Evolutionary conservation across 2,329 filamentous ascomycete genomes (phyloP).

Genomic region (Myriosclerotinia curreyana): DNA sequence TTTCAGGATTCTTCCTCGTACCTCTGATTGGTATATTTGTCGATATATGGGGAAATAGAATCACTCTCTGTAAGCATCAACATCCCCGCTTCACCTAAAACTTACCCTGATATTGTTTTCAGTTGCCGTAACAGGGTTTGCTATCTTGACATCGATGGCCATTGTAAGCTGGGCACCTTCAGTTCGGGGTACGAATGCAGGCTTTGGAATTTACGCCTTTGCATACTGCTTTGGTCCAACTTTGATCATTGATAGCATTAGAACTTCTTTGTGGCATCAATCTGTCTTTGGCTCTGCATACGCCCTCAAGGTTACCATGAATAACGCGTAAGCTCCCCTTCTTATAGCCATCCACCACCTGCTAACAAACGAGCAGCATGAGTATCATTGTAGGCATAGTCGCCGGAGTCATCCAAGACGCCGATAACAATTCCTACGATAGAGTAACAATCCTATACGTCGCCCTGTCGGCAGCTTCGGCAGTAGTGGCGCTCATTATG

Average conservation of each 20-base stretch:
- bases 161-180: constrained; percentile 52
- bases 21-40: constrained; percentile 46
- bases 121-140: constrained; percentile 47
- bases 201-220: constrained; percentile 59
- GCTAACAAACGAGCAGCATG: constrained; percentile 45
- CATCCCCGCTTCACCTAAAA: accelerated
- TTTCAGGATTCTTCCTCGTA: constrained; percentile 54
- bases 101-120: not conserved
- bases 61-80: constrained; percentile 43
- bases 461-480: constrained; percentile 17
- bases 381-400: constrained; percentile 58
- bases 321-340: constrained; percentile 47
- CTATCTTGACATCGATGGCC: constrained; percentile 53
- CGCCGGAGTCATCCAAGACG: constrained; percentile 57
- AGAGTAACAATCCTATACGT: constrained; percentile 56
- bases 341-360: too few relatives aligned
- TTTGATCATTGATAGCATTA: constrained; percentile 58
- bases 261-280: constrained; percentile 58
- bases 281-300: constrained; percentile 60
- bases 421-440: constrained; percentile 54
- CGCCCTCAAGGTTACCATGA: constrained; percentile 58
- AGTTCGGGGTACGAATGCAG: constrained; percentile 52
- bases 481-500: constrained; percentile 2
- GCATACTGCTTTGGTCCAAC: constrained; percentile 55
- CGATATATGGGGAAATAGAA: constrained; percentile 53